Conservation (phyloP, 148 eudicot genomes). For the Camellia granthamiana region DNA sequence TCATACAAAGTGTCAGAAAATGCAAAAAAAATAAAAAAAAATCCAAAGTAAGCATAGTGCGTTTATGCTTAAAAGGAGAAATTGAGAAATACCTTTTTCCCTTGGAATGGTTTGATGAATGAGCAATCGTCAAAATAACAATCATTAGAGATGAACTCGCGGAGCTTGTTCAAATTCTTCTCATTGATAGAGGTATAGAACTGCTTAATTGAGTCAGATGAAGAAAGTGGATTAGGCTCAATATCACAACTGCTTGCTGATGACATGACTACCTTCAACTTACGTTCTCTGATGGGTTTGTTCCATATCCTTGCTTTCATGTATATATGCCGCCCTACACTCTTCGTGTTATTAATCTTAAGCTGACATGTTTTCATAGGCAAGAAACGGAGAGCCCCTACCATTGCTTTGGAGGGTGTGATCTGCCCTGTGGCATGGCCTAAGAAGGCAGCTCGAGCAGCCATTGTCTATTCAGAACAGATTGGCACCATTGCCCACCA, state of each 20-base stretch:
- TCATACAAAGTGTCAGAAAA: too few relatives aligned
- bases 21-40: too few relatives aligned
- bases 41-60: too few relatives aligned
- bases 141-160: slow-evolving; percentile 38
- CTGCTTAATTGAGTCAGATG: slow-evolving; percentile 42
- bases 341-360: not conserved
- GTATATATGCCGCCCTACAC: not conserved
- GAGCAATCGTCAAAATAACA: slow-evolving; percentile 63
- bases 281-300: not conserved
- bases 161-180: slow-evolving; percentile 36
- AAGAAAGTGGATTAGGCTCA: slow-evolving; percentile 4
- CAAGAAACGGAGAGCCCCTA: not conserved
- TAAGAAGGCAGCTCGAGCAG: not conserved
- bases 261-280: slow-evolving; percentile 3
- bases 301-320: not conserved
- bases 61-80: not conserved
- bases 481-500: not conserved
- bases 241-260: slow-evolving; percentile 21
- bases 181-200: slow-evolving; percentile 64
- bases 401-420: slow-evolving; percentile 5
- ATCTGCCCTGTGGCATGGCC: slow-evolving; percentile 1
- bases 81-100: slow-evolving; percentile 49
- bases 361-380: slow-evolving; percentile 4
- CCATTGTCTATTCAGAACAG: not conserved
- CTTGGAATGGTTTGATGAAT: slow-evolving; percentile 52